Base-by-base conservation (phyloP, 129 eudicot genomes). In the Scalesia atractyloides region DNA sequence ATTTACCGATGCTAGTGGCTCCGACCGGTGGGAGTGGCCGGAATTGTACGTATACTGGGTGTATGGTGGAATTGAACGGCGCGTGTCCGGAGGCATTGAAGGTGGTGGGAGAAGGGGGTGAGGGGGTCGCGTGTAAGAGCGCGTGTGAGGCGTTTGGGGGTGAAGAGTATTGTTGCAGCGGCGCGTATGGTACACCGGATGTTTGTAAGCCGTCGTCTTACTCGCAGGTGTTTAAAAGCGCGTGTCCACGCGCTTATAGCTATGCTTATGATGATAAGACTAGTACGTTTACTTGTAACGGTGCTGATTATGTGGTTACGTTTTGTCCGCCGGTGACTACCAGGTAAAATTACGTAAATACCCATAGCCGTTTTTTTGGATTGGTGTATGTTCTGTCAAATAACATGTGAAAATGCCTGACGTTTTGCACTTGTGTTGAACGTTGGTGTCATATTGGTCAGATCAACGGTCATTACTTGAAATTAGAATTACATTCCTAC, bases 211-310 rank as follows among this genome's bases (percentile, higher is more conserved):
- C 98, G 1, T 85, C 95, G 9, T 36, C 80, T 2, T 92, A 92
- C 72, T 85, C 98, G 48, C 70, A 69, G 80, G 33, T 83, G 71
- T 92, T 92, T 30, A 92, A 92, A 82, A 70, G 44, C 4, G 89
- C 95, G 46, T 92, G 98, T 33, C 98, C 98, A 7, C 82, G 80
- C 44, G 98, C 98, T 4, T 92, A 92, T 50, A 92, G 98, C 15
- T 92, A 92, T 26, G 98, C 98, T 9, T 92, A 85, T 9, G 98
- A 92, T 66, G 98, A 92, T 51, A 71, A 67, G 51, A 89, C 84
- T 0, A 92, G 98, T 20, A 92, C 98, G 7, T 92, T 89, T 66
- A 92, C 96, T 9, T 92, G 98, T 22, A 68, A 73, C 5, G 96
- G 80, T 9, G 95, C 91, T 54, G 82, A 87, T 58, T 92, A 92